Evolutionary conservation across 2,329 filamentous ascomycete genomes (phyloP).

Genomic region (Verticillium nubilum): DNA sequence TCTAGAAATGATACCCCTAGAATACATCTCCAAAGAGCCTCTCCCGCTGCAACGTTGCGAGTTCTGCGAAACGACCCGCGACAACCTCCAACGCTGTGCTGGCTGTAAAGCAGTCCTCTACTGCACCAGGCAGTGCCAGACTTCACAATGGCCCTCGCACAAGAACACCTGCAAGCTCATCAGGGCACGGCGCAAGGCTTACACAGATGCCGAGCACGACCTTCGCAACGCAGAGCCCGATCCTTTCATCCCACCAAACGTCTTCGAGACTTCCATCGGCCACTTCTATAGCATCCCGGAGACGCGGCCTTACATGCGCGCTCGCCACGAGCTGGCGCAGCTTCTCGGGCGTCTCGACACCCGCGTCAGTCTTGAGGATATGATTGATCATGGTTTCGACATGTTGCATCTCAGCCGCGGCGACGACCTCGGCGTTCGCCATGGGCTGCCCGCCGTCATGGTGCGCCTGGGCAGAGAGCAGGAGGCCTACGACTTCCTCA

Average conservation of each 20-base stretch:
- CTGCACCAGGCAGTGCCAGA: conserved; percentile 39
- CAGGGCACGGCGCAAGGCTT: conserved; percentile 19
- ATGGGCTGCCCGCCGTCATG: conserved; percentile 32
- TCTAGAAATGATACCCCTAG: not conserved
- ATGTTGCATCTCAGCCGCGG: conserved; percentile 36
- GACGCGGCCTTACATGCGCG: conserved; percentile 39
- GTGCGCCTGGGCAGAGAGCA: conserved; percentile 43
- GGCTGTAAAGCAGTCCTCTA: conserved; percentile 38
- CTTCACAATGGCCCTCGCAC: conserved; percentile 27
- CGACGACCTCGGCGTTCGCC: conserved; percentile 38
- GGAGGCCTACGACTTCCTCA: conserved; percentile 40
- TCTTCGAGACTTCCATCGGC: conserved; percentile 32
- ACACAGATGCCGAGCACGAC: conserved; percentile 28
- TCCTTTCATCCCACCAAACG: conserved; percentile 18
- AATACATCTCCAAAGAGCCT: not conserved
- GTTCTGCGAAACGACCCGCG: conserved; percentile 1
- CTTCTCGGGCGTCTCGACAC: conserved; percentile 7
- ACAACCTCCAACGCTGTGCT: conserved; percentile 30
- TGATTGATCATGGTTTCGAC: conserved; percentile 33
- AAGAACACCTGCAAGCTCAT: conserved; percentile 31
- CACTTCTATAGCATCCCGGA: conserved; percentile 34
- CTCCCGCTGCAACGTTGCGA: conserved; percentile 7
- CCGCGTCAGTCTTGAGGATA: conserved; percentile 25
- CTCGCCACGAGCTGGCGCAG: conserved; percentile 13
- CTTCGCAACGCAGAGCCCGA: conserved; percentile 25